Evolutionary conservation across 2,329 filamentous ascomycete species (phyloP), one percentile per base, ranked within the genome.

Genomic region (Aureobasidium leucospermi): DNA sequence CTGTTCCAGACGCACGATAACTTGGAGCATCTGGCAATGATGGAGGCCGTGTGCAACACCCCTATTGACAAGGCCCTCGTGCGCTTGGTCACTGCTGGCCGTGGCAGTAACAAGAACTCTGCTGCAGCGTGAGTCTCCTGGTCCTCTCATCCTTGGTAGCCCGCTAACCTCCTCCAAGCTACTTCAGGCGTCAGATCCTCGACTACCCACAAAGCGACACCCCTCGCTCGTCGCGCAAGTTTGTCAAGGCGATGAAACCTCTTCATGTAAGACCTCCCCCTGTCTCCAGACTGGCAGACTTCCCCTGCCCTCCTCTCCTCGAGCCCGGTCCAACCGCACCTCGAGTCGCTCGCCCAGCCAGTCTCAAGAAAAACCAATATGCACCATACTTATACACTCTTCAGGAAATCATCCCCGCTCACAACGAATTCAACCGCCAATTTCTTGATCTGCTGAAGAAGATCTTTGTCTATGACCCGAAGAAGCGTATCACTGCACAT

Each of bases 1-100:
- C 74, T 87, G 2, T 87, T 87, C 73, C 84, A 87, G 68, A 86
- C 84, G 0, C 84, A 86, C 68, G 84, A 87, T 70, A 86, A 86
- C 63, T 77, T 85, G 34, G 84, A 86, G 68, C 84, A 87, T 69
- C 77, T 87, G 48, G 84, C 83, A 39, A 87, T 87, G 84, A 87
- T 87, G 84, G 84, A 87, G 70, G 77, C 78, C 10, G 82, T 85
- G 8, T 84, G 82, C 67, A 79, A 78, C 42, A 73, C 75, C 47
- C 79, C 78, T 64, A 79, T 85, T 45, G 82, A 85, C 61, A 69
- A 77, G 7, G 78, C 78, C 36, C 71, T 85, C 29, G 77, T 85
- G 58, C 75, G 75, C 64, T 76, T 80, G 60, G 81, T 84, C 31
- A 74, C 76, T 67, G 72, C 75, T 65, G 68, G 78, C 67, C 68